Conservation (phyloP, 306 rosid genomes). For the Corylus americana region DNA sequence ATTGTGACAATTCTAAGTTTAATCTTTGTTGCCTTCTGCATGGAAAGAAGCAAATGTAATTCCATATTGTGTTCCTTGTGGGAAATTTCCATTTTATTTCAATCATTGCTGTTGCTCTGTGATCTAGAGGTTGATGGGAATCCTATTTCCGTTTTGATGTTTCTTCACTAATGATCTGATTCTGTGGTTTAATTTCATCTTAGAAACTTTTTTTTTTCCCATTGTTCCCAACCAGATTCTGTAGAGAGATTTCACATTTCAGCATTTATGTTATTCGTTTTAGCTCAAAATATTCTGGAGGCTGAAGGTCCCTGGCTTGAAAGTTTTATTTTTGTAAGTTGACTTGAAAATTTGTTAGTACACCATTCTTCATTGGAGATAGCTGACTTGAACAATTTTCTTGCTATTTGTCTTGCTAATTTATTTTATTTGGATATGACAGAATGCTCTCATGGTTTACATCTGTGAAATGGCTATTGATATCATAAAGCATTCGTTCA, state of each 20-base stretch:
- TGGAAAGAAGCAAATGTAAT: neutral
- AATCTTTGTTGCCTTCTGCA: neutral
- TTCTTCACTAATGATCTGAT: conserved; percentile 4
- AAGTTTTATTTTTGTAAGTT: conserved; percentile 79
- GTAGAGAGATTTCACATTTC: conserved; percentile 96
- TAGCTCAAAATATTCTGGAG: conserved; percentile 98
- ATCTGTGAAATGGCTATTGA: conserved; percentile 85
- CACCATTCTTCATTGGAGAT: conserved; percentile 1
- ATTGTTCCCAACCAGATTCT: conserved; percentile 69
- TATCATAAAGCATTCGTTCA: conserved; percentile 92
- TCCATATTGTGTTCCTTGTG: neutral
- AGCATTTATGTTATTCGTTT: conserved; percentile 83
- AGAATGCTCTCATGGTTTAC: conserved; percentile 82
- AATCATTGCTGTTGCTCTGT: neutral
- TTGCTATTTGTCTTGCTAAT: conserved; percentile 28
- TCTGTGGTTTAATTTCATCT: conserved; percentile 18
- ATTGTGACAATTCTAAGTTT: neutral
- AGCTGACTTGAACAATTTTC: conserved; percentile 11
- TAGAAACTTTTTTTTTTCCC: neutral
- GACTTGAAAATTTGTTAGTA: conserved; percentile 18
- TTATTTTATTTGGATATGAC: conserved; percentile 40
- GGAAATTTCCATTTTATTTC: neutral
- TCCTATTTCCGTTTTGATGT: conserved; percentile 8
- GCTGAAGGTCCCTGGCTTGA: conserved; percentile 98
- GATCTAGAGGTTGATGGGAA: conserved; percentile 11